These are phyloP conservation scores for Aspergillus ochraceoroseus DNA, from an alignment of 2,329 filamentous ascomycete genomes.

Conservation along the genomic window DNA sequence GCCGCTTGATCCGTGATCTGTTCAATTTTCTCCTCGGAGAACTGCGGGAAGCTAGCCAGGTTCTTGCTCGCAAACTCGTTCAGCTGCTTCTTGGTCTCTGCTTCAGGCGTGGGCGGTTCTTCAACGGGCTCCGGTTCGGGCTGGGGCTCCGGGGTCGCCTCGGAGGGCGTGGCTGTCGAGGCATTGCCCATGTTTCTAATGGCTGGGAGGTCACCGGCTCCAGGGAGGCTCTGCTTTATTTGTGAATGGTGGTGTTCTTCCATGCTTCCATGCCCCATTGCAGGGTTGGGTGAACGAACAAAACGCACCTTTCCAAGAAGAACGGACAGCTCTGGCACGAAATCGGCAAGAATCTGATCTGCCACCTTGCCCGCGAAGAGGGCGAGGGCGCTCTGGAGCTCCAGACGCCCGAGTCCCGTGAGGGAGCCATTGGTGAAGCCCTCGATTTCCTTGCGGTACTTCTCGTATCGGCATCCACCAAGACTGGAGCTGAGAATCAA, in stretches of 20 bases:
- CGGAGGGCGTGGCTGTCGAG: not conserved
- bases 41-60: conserved; percentile 4
- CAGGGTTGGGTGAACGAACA: not conserved
- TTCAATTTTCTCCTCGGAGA: conserved; percentile 1
- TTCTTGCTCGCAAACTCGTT: conserved; percentile 6
- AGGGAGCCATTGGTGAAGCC: conserved; percentile 1
- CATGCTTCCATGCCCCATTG: too few relatives aligned
- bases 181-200: conserved; percentile 3
- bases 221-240: not conserved
- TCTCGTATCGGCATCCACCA: conserved; percentile 2
- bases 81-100: conserved; percentile 6
- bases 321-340: conserved; percentile 1
- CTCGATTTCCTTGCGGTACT: conserved; percentile 4
- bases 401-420: not conserved
- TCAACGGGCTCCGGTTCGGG: not conserved
- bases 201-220: not conserved
- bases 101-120: not conserved
- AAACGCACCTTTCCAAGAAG: not conserved
- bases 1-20: conserved; percentile 4
- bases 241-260: too few relatives aligned
- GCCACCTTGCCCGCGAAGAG: conserved; percentile 5
- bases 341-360: conserved; percentile 1
- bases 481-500: conserved; percentile 5
- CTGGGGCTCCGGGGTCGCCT: not conserved
- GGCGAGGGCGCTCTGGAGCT: conserved; percentile 2